Evolutionary conservation across 2,329 filamentous ascomycete species (phyloP).

Genomic region (Aureobasidium lini): DNA sequence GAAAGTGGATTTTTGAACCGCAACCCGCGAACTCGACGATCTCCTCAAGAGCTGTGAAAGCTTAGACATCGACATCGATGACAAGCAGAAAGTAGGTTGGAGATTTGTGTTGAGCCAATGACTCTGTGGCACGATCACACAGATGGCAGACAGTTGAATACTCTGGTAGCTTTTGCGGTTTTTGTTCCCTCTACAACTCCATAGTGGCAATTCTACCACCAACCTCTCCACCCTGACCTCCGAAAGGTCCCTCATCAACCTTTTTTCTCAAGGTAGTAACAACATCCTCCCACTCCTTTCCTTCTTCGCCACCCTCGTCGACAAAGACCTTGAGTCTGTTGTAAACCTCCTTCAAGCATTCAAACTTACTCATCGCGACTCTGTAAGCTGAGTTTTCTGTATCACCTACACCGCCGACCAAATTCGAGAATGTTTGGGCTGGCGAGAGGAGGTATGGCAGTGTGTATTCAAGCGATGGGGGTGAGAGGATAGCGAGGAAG

Average conservation of each 20-base stretch:
- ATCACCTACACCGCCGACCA: constrained; percentile 52
- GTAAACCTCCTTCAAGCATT: constrained; percentile 46
- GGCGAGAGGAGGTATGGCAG: constrained; percentile 52
- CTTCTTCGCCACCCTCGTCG: constrained; percentile 16
- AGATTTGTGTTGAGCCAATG: too few relatives aligned
- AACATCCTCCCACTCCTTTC: constrained; percentile 32
- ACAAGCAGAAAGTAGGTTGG: too few relatives aligned
- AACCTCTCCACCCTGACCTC: constrained; percentile 29
- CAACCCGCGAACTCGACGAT: too few relatives aligned
- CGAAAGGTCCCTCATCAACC: constrained; percentile 37
- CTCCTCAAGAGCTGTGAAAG: too few relatives aligned
- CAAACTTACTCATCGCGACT: constrained; percentile 51
- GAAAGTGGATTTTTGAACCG: too few relatives aligned
- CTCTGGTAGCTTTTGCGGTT: too few relatives aligned
- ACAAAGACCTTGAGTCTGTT: constrained; percentile 33
- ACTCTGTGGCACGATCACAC: too few relatives aligned
- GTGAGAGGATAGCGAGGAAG: constrained; percentile 45
- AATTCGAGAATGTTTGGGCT: constrained; percentile 48
- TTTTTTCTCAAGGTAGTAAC: constrained; percentile 34
- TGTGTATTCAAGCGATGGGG: constrained; percentile 42
- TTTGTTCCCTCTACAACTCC: constrained; percentile 24
- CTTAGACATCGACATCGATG: too few relatives aligned
- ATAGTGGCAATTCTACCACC: constrained; percentile 41
- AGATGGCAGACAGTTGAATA: too few relatives aligned
- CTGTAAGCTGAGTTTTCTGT: constrained; percentile 50